A percentile compares a stretch with the other conserved stretches of the same genome.
These are phyloP conservation scores for Clitocybe nebularis DNA, from an alignment of 1,284 basidiomycete genomes.

Conservation along the genomic window DNA sequence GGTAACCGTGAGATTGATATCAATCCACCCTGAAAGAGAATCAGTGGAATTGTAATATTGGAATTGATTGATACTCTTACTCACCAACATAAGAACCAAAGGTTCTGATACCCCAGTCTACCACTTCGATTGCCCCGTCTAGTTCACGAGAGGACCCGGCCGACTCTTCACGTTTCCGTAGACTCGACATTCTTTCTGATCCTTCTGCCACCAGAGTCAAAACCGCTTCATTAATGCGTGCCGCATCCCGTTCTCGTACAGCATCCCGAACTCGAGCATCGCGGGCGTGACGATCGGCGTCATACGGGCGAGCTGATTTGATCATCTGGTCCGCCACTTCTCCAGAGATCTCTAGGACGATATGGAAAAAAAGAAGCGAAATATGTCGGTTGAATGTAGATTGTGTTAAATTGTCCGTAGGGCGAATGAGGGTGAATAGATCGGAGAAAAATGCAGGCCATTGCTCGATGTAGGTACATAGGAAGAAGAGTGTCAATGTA, in stretches of 20 bases:
- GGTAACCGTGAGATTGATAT: constrained; percentile 94
- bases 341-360: constrained; percentile 87
- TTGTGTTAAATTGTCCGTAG: constrained; percentile 49
- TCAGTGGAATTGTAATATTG: constrained; percentile 2
- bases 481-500: constrained; percentile 92
- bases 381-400: constrained; percentile 74
- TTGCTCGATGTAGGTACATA: constrained; percentile 82
- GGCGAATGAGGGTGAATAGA: constrained; percentile 71
- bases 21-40: constrained; percentile 84
- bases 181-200: constrained; percentile 52
- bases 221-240: constrained; percentile 83
- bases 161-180: constrained; percentile 46
- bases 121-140: constrained; percentile 70
- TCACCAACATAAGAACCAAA: constrained; percentile 92
- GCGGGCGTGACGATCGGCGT: constrained; percentile 64
- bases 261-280: constrained; percentile 85
- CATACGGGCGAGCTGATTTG: constrained; percentile 77
- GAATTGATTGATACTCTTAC: constrained; percentile 30
- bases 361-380: constrained; percentile 81
- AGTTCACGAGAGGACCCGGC: constrained; percentile 45
- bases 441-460: constrained; percentile 83
- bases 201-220: constrained; percentile 80
- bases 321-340: constrained; percentile 92
- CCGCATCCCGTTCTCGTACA: constrained; percentile 88
- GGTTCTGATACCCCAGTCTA: constrained; percentile 87